A percentile compares a stretch with the other conserved stretches of the same genome.
Conservation (phyloP, 345 rosid genomes). For the Sonneratia alba region DNA sequence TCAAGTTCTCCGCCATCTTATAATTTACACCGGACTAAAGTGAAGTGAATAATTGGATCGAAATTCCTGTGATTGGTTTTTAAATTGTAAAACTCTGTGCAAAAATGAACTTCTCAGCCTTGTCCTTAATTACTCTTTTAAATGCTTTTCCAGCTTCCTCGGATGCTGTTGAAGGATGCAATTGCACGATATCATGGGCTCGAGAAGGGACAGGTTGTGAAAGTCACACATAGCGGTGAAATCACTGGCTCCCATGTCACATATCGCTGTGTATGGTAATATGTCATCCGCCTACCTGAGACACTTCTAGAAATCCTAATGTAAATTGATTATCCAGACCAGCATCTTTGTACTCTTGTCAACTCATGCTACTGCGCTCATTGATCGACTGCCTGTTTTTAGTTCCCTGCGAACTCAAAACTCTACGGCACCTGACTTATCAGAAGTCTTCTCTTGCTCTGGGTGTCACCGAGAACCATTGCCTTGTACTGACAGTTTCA, state of each 20-base stretch:
- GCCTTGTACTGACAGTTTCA: background rate
- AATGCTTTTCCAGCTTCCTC: constrained; percentile 44
- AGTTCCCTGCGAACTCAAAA: background rate
- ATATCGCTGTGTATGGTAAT: constrained; percentile 46
- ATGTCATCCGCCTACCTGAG: background rate
- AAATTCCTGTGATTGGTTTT: background rate
- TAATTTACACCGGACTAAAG: background rate
- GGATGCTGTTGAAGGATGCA: constrained; percentile 42
- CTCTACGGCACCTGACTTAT: background rate
- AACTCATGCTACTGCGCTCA: background rate
- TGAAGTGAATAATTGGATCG: background rate
- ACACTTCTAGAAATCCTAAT: background rate
- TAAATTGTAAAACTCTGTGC: no score
- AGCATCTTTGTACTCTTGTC: background rate
- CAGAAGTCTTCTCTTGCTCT: background rate
- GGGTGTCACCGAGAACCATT: background rate
- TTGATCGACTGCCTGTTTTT: background rate
- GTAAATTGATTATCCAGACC: background rate
- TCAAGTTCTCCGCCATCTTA: background rate
- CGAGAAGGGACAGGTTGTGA: constrained; percentile 62
- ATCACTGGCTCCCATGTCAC: constrained; percentile 31
- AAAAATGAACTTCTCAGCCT: no score
- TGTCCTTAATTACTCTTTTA: background rate
- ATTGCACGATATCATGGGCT: constrained; percentile 56
- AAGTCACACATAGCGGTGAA: constrained; percentile 41